These are phyloP conservation scores for Vaucheria bursata DNA, from an alignment of 352 stramenopile genomes.

Conservation along the genomic window DNA sequence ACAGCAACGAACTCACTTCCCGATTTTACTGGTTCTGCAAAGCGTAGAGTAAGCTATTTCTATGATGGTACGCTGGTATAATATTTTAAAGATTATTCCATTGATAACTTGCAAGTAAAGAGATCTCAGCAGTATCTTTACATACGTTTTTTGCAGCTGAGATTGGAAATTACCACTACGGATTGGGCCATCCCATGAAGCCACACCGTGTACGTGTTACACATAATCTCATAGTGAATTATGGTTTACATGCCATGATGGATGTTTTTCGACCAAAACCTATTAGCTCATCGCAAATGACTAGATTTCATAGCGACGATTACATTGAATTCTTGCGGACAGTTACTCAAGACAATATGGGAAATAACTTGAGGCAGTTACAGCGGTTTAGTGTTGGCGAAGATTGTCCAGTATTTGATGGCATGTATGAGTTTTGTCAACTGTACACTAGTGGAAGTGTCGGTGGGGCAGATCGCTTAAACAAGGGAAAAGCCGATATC, in stretches of 20 bases:
- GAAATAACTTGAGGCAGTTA: slow-evolving; percentile 59
- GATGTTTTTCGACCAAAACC: slow-evolving; percentile 92
- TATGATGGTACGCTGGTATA: slow-evolving; percentile 55
- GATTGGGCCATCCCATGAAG: slow-evolving; percentile 77
- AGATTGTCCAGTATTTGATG: slow-evolving; percentile 98
- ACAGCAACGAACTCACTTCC: slow-evolving; percentile 31
- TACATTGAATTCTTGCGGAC: slow-evolving; percentile 98
- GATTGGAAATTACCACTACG: slow-evolving; percentile 98
- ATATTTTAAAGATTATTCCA: background rate
- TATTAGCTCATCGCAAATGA: slow-evolving; percentile 91
- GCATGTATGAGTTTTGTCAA: slow-evolving; percentile 97
- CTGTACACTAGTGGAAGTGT: slow-evolving; percentile 93
- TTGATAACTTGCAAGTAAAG: background rate
- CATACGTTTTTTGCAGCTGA: slow-evolving; percentile 57
- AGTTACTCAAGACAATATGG: slow-evolving; percentile 97
- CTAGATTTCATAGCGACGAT: slow-evolving; percentile 97
- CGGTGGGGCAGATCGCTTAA: slow-evolving; percentile 86
- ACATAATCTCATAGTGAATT: slow-evolving; percentile 98
- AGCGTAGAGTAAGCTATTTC: slow-evolving; percentile 65
- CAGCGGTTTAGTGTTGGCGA: slow-evolving; percentile 92
- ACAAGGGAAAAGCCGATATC: slow-evolving; percentile 86
- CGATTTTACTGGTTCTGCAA: slow-evolving; percentile 32
- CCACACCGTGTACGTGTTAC: slow-evolving; percentile 97
- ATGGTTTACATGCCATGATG: slow-evolving; percentile 98
- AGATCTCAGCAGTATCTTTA: background rate